phyloP scores from a whole-genome alignment of 2,329 filamentous ascomycete genomes.

The Hansfordia pulvinata region DNA sequence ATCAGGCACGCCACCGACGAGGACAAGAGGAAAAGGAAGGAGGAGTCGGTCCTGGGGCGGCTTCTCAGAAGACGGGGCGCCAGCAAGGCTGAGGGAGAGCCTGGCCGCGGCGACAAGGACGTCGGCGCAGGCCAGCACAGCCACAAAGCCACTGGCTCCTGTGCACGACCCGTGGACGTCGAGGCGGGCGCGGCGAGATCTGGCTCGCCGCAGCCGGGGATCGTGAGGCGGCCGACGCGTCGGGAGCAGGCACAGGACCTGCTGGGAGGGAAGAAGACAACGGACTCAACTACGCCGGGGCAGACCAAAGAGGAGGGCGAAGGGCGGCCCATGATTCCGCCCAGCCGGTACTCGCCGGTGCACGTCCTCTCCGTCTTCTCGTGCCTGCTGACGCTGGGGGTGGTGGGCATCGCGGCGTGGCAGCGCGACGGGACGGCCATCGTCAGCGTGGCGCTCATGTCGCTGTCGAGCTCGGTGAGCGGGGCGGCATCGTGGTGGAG shows the following conservation, averaged over 20 bases:
- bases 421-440: conserved; percentile 36
- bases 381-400: conserved; percentile 30
- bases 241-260: conserved; percentile 27
- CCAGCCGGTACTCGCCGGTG: conserved; percentile 33
- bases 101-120: no score
- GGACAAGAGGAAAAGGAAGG: no score
- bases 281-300: conserved; percentile 27
- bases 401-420: conserved; percentile 26
- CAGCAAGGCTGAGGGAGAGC: no score
- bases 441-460: conserved; percentile 35
- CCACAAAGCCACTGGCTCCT: no score
- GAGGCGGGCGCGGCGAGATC: conserved; percentile 5
- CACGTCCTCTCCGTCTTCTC: conserved; percentile 39
- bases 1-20: conserved; percentile 27
- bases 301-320: conserved; percentile 15
- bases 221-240: conserved; percentile 20
- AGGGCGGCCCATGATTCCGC: conserved; percentile 31
- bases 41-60: no score
- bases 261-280: no score
- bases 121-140: no score
- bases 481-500: conserved; percentile 45
- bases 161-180: not conserved
- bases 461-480: conserved; percentile 35
- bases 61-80: no score
- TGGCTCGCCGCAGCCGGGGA: conserved; percentile 8